These are phyloP conservation scores for Angophora floribunda DNA, from an alignment of 345 rosid species.

Conservation along the genomic window DNA sequence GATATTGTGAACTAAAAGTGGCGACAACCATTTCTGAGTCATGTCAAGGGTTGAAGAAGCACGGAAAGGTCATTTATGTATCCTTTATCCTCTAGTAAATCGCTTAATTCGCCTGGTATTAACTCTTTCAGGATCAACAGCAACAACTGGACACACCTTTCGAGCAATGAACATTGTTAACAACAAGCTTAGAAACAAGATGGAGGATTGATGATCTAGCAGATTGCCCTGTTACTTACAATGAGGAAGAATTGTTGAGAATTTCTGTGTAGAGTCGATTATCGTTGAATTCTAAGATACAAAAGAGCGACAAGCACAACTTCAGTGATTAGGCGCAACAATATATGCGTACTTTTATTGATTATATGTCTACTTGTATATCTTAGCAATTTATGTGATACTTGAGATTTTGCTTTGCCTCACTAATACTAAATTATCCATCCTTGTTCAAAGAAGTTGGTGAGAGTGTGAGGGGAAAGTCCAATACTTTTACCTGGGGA, in stretches of 20 bases:
- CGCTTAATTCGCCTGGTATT: not conserved
- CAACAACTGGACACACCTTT: not conserved
- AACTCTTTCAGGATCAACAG: not conserved
- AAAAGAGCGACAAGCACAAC: not conserved
- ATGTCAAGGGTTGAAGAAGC: not conserved
- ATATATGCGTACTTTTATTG: not conserved
- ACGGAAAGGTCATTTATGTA: no score
- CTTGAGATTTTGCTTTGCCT: not conserved
- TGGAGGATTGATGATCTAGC: not conserved
- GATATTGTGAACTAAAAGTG: not conserved
- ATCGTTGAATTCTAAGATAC: not conserved
- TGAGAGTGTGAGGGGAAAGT: no score
- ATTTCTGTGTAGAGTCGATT: not conserved
- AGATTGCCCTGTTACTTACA: not conserved
- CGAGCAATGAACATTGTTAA: not conserved
- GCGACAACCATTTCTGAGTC: not conserved
- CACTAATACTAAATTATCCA: not conserved
- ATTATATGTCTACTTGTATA: not conserved
- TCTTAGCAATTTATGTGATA: not conserved
- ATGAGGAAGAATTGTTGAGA: not conserved
- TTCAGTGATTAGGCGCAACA: not conserved
- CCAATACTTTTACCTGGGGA: no score
- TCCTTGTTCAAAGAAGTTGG: not conserved
- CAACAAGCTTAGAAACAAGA: not conserved
- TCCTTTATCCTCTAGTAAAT: no score